A percentile compares a stretch with the other conserved stretches of the same genome.
Evolutionary conservation across 495 filamentous ascomycete genomes (phyloP).

Genomic region (Melanomma pulvis-pyrius): DNA sequence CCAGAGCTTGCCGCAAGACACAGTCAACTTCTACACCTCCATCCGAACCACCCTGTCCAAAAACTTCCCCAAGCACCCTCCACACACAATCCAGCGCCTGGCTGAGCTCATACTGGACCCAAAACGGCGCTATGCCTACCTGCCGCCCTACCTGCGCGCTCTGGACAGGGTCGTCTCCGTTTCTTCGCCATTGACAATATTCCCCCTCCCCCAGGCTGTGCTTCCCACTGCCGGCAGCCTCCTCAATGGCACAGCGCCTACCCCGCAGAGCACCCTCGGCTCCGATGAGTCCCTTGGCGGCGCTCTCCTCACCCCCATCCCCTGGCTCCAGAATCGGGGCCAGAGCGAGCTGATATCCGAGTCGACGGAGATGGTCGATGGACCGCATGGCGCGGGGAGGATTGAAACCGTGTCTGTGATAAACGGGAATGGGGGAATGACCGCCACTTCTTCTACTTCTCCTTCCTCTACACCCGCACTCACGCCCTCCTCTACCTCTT

Average conservation of each 20-base stretch:
- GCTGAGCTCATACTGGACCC: slow-evolving; percentile 86
- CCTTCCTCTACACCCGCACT: not conserved
- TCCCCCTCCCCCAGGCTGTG: slow-evolving; percentile 75
- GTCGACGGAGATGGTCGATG: slow-evolving; percentile 69
- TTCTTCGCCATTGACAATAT: slow-evolving; percentile 76
- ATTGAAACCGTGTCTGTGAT: slow-evolving; percentile 73
- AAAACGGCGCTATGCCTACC: slow-evolving; percentile 73
- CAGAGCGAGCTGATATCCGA: slow-evolving; percentile 63
- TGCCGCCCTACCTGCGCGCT: slow-evolving; percentile 84
- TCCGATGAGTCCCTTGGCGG: slow-evolving; percentile 90
- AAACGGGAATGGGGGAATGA: slow-evolving; percentile 55
- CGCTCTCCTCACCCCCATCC: slow-evolving; percentile 89
- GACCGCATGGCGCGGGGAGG: slow-evolving; percentile 68
- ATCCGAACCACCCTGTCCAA: slow-evolving; percentile 68
- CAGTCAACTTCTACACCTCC: slow-evolving; percentile 63
- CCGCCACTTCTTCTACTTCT: not conserved
- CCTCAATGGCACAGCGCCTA: slow-evolving; percentile 44
- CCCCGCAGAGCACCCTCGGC: slow-evolving; percentile 53
- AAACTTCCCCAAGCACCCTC: slow-evolving; percentile 74
- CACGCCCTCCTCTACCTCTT: slow-evolving; percentile 28
- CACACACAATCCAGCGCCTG: slow-evolving; percentile 90
- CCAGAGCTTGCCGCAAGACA: slow-evolving; percentile 61
- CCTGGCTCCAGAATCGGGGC: slow-evolving; percentile 64
- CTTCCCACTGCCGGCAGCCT: slow-evolving; percentile 48
- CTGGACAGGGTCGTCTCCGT: slow-evolving; percentile 91